Base-by-base conservation (phyloP, 495 filamentous ascomycete species). In the Parachaetomium inaequale region DNA sequence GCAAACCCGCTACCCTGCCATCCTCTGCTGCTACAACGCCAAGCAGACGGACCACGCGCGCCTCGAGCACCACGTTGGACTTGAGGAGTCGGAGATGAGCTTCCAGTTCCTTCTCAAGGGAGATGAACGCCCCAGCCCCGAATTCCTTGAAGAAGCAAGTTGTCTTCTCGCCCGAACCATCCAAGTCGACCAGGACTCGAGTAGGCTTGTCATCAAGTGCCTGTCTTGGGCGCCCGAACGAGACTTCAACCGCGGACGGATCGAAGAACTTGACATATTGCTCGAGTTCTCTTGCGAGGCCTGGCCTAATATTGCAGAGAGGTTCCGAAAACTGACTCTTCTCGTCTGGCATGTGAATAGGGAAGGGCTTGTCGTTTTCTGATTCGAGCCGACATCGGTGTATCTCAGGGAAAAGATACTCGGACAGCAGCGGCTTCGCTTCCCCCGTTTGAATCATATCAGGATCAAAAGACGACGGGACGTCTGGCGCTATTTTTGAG, bases 121-220 rank as follows among this genome's bases (percentile, higher is more conserved):
- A 2, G n/a, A 59, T 19, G 11, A 49, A 51, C 6, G 17, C 42
- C 40, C 57, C 43, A 29, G 29, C 25, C 46, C 28, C 43, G 46
- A 59, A 59, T n/a, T 3, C 29, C 31, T 65, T 65, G 58, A 61
- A 65, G 52, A 61, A 61, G 36, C 63, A 65, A 36, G 55, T 42
- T 19, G 31, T 61, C 55, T 55, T 65, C 31, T 56, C 45, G 7
- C 63, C 58, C 19, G 38, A 57, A 49, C 43, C 58, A 42, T 52
- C 58, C 31, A 61, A 19, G 46, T 62, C 58, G 45, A 62, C 63
- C 40, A 59, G 28, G 19, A 65, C 63, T 52, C 50, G 58, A 36
- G 57, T 53, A 19, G 57, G 63, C 8, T 29, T 19, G n/a, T 52
- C 29, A 58, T 45, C 36, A 1, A 65, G 58, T 12, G 58, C 58